Percentiles rank a stretch among this genome's conserved stretches.
Conservation (phyloP, 2,329 filamentous ascomycete species). For the Pseudonectria foliicola region DNA sequence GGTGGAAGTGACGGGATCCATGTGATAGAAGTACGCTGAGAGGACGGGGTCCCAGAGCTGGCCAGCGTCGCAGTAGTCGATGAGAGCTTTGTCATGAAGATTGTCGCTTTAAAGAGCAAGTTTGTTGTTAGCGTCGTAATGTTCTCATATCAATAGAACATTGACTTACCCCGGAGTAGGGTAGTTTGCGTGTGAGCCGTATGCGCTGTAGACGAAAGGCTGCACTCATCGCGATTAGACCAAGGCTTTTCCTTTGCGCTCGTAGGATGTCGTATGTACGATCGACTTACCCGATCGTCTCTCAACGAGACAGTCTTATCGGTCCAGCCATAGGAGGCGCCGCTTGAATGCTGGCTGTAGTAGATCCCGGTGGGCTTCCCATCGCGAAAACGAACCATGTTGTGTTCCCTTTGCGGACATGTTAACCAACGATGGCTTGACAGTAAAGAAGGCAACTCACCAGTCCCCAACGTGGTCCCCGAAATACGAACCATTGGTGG, state of each 20-base stretch:
- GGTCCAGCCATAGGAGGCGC: slow-evolving; percentile 19
- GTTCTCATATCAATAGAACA: too few species aligned
- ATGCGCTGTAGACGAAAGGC: slow-evolving; percentile 24
- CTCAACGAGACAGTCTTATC: slow-evolving; percentile 11
- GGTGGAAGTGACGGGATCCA: slow-evolving; percentile 27
- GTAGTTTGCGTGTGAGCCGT: slow-evolving; percentile 26
- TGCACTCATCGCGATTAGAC: slow-evolving; percentile 2
- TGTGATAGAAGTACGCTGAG: slow-evolving; percentile 30
- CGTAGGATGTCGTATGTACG: too few species aligned
- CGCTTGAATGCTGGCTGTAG: slow-evolving; percentile 22
- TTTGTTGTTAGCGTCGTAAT: too few species aligned
- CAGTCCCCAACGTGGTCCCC: slow-evolving; percentile 14
- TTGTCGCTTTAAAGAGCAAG: slow-evolving; percentile 16
- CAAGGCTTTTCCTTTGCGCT: too few species aligned
- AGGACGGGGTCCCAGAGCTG: slow-evolving; percentile 26
- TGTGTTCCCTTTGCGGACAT: slow-evolving; percentile 28
- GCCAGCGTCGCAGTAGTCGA: slow-evolving; percentile 25
- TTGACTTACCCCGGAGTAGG: slow-evolving; percentile 16
- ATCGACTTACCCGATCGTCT: slow-evolving; percentile 19
- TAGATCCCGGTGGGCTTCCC: slow-evolving; percentile 20
- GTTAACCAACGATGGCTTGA: too few species aligned
- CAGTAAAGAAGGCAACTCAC: background rate
- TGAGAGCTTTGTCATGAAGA: slow-evolving; percentile 20
- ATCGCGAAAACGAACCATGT: slow-evolving; percentile 24
- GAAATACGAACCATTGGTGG: slow-evolving; percentile 13